Base-by-base conservation (phyloP, 179 eudicot genomes). In the Spinacia oleracea region DNA sequence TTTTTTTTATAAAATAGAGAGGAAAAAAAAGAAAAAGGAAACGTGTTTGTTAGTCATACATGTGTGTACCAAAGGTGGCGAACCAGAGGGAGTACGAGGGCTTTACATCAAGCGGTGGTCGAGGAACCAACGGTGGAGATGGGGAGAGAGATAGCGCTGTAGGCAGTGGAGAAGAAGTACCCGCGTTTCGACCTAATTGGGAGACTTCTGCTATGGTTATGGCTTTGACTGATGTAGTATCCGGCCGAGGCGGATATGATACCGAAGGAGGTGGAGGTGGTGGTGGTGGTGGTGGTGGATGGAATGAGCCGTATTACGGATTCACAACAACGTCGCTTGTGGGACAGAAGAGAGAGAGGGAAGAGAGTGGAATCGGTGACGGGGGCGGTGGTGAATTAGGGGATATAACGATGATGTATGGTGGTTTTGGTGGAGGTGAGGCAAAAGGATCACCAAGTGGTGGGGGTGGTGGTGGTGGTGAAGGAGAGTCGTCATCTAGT, bases 21-120 rank as follows among this genome's bases (percentile, higher is more conserved):
- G 16, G 20, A 1, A 2, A 38, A 6, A 35, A 9, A 31, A 3
- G 35, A 72, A 60, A 29, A 6, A n/a, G 66, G 74, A 45, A 23
- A 73, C 71, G 75, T 68, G 83, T 42, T 56, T 68, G 83, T 73
- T 53, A 53, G 18, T 60, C 11, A 71, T 75, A 83, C 83, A 83
- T 83, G 81, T 83, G 81, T 77, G 77, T 81, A 70, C 43, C 32
- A 67, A 83, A 80, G 78, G 85, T 83, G 85, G 85, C 85, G 85
- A 77, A 80, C 78, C 75, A 74, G 77, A 76, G 78, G 72, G 75
- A 76, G 31, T 32, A 76, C 70, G 42, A 68, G 3, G 65, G 77
- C 69, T 75, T 76, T 50, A 70, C 72, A 58, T 20, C 77, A 12
- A 67, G 81, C 60, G 77, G 34, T 14, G 38, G 48, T 6, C 38